Conservation (phyloP, 805 yeast species). For the Zygosaccharomyces lentus region DNA sequence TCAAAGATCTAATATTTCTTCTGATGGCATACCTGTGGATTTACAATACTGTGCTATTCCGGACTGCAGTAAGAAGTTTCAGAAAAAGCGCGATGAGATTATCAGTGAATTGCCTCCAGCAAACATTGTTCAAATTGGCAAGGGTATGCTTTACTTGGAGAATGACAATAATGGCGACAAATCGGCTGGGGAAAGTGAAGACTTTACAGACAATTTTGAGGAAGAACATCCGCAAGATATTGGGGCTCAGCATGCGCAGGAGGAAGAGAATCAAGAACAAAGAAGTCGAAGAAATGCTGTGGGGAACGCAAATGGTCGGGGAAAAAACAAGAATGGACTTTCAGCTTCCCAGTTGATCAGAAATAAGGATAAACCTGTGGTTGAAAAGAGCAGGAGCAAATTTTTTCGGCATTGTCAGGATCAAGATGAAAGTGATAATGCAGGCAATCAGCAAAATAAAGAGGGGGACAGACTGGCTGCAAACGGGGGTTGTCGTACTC, state of each 20-base stretch:
- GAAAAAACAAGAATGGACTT: not conserved
- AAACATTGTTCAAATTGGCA: conserved; percentile 22
- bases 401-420: not conserved
- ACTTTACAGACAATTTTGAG: not conserved
- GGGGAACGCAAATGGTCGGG: not conserved
- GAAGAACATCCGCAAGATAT: not conserved
- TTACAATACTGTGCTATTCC: conserved; percentile 17
- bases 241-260: not conserved
- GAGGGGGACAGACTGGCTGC: not conserved
- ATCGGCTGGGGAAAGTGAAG: conserved; percentile 15
- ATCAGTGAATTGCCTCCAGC: conserved; percentile 18
- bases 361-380: not conserved
- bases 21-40: conserved; percentile 26
- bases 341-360: not conserved
- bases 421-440: not conserved
- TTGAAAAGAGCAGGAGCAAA: not conserved
- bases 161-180: conserved; percentile 15
- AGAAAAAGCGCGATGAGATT: conserved; percentile 18
- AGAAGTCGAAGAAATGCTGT: not conserved
- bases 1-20: conserved; percentile 16
- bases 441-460: not conserved
- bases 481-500: no score
- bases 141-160: conserved; percentile 29
- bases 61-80: conserved; percentile 17
- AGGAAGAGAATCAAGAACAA: not conserved